These are phyloP conservation scores for Mrakia gelida DNA, from an alignment of 768 basidiomycete species.

Conservation along the genomic window DNA sequence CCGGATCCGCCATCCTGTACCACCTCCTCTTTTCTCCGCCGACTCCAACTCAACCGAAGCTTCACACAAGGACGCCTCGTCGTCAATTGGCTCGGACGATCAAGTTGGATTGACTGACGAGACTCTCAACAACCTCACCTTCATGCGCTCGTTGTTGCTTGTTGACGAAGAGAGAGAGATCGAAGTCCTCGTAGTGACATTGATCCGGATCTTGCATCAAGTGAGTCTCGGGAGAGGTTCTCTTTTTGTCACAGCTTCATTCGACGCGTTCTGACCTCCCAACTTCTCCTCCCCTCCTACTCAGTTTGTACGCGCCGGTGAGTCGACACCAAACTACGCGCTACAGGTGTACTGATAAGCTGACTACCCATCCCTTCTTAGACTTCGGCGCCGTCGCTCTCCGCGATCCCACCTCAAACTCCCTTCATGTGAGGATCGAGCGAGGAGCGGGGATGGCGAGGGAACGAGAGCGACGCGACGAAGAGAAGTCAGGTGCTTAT, in stretches of 20 bases:
- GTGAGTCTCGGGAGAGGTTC: background rate
- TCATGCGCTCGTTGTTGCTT: background rate
- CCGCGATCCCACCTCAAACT: background rate
- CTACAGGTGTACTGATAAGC: background rate
- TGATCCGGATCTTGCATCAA: background rate
- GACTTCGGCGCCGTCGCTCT: constrained; percentile 11
- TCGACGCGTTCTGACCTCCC: background rate
- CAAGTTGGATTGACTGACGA: background rate
- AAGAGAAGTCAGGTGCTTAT: too few relatives aligned
- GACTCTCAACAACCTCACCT: background rate
- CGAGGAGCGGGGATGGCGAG: too few relatives aligned
- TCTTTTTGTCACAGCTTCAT: background rate
- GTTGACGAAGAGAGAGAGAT: background rate
- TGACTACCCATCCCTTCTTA: background rate
- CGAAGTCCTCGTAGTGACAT: background rate
- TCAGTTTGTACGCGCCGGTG: background rate
- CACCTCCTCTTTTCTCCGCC: background rate
- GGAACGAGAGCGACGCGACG: too few relatives aligned
- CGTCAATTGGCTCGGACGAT: background rate
- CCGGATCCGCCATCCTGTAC: background rate
- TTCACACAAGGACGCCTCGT: background rate
- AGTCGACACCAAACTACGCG: too few relatives aligned
- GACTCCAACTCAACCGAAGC: background rate
- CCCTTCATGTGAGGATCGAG: too few relatives aligned
- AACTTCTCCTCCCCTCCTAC: background rate